Evolutionary conservation across 805 yeast genomes (phyloP), one percentile per base, ranked within the genome.

Genomic region (Wickerhamia fluorescens): DNA sequence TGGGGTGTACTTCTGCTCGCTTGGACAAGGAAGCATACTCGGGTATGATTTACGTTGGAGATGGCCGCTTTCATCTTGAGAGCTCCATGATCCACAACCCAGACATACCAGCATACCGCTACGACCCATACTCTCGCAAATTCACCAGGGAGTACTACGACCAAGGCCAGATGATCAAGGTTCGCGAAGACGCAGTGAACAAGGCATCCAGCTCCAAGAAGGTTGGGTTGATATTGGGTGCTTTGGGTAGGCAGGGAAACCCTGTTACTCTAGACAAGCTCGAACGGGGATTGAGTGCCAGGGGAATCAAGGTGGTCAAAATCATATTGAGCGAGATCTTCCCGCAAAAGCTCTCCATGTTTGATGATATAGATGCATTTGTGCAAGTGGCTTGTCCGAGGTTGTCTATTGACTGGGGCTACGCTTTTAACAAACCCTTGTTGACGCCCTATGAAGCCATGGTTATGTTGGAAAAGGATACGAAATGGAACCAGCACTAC

Each of bases 21-120:
- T 57, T 92, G 23, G 78, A 78, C 40, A 64, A 69, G 14, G 66
- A 67, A 4, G 78, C 75, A 24, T 68, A 72, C 19, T 75, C 77
- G 44, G 94, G 88, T 0, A 85, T 88, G 80, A 70, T 92, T 3
- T 92, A 89, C 47, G 66, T 92, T 14, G 98, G 98, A 19, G 98
- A 92, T 56, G 98, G 98, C 9, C 61, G 98, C 28, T 92, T 92
- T 58, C 98, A 92, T 55, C 61, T 92, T 24, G 98, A 92, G 51
- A 75, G 89, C 29, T 86, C 96, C 5, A 89, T 92, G 97, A 92
- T 92, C 32, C 97, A 88, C 54, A 92, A 92, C 49, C 98, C 98
- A 0, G 74, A 74, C 4, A 71, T 89, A 11, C 94, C 94, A 0
- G 97, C 97, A 0, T 92, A 66, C 55, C 73, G 95, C 45, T 92